phyloP scores from a whole-genome alignment of 331 rosid species.

The Acacia pycnantha region DNA sequence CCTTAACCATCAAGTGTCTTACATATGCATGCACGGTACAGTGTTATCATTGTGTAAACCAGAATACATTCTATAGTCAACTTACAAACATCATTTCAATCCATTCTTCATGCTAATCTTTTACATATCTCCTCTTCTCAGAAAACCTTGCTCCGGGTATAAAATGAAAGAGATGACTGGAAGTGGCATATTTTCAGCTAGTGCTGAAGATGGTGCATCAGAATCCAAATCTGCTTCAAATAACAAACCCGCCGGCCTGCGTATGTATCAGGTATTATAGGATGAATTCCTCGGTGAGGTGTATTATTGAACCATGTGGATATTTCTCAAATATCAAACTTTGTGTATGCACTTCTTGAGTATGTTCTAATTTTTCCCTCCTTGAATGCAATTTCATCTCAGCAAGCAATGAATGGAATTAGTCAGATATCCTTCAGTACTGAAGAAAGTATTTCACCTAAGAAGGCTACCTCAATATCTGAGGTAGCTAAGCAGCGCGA shows the following conservation, averaged over 20 bases:
- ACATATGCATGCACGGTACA: background rate
- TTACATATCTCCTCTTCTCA: conserved; percentile 37
- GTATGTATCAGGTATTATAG: conserved; percentile 60
- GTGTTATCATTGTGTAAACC: background rate
- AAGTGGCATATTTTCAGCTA: conserved; percentile 59
- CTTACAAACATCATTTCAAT: background rate
- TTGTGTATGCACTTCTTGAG: background rate
- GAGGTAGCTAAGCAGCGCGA: conserved; percentile 99
- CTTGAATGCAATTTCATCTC: conserved; percentile 29
- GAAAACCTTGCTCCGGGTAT: conserved; percentile 72
- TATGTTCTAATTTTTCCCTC: conserved; percentile 9
- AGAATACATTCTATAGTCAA: background rate
- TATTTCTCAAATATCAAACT: conserved; percentile 21
- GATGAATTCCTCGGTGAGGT: conserved; percentile 3
- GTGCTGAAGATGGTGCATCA: conserved; percentile 40
- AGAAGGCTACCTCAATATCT: conserved; percentile 65
- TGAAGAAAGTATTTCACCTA: conserved; percentile 61
- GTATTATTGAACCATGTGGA: background rate
- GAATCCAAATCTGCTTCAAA: conserved; percentile 43
- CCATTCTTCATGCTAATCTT: background rate
- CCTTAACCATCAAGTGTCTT: background rate
- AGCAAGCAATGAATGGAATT: conserved; percentile 68
- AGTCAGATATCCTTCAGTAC: conserved; percentile 82
- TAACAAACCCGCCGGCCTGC: conserved; percentile 54
- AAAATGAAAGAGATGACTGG: conserved; percentile 74